Base-by-base conservation (phyloP, 164 flowering plant genomes). In the Nymphaea colorata region DNA sequence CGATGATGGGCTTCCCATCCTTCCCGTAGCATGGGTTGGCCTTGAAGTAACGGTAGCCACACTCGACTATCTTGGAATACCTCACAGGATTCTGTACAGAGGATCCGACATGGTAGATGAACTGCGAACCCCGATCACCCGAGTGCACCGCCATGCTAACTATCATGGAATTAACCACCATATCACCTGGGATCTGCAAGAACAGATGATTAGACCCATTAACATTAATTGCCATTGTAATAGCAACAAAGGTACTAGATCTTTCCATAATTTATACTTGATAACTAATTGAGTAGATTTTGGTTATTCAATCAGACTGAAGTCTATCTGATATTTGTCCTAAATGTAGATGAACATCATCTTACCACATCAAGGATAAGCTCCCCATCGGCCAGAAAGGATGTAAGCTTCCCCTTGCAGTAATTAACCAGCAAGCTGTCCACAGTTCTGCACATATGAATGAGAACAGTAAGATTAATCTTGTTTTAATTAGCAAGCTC, bases 131-230 rank as follows among this genome's bases (percentile, higher is more conserved):
- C 36, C 36, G 57, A 43, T 81, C 68, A 60, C 77, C 69, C 15
- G 80, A 80, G 75, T 87, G 86, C 45, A 74, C 80, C 3, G 66
- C 82, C 79, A 86, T 87, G 0, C 90, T 79, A 42, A 75, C 84
- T 0, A 92, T 71, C 47, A 87, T 84, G 2, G 93, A 78, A 79
- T 92, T 92, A 70, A 85, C 90, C 69, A 90, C 98, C 89, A 88
- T 85, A 64, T 92, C 96, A 8, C 91, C 94, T 5, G 98, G 98
- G 17, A 91, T 83, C 97, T 91, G 85, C 69, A 25, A 25, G 36
- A 25, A 25, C 10, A 47, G 36, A 25, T 25, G 36, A 25, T 25
- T 25, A 25, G 36, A 25, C 36, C 36, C 36, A 25, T 25, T 25
- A 25, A 25, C 36, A n/a, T n/a, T n/a, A n/a, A n/a, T n/a, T n/a